Percentiles rank a stretch among this genome's conserved stretches.
These are phyloP conservation scores for Gossypium mustelinum DNA, from an alignment of 345 rosid genomes.

Conservation along the genomic window DNA sequence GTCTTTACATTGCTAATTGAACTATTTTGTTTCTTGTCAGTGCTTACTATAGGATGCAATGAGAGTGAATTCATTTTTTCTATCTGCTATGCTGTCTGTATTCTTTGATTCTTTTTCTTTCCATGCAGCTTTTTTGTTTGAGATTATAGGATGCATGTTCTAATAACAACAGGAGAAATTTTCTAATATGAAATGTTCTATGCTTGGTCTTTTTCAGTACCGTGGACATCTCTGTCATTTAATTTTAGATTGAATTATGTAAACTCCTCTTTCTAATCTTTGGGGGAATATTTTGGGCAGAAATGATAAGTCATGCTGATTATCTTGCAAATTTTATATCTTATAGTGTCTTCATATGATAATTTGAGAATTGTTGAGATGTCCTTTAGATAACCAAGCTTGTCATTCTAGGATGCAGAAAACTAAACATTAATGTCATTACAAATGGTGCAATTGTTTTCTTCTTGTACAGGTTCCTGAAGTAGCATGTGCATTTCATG, in stretches of 20 bases:
- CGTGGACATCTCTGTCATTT: background rate
- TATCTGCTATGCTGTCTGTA: background rate
- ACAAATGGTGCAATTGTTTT: background rate
- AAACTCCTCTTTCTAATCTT: background rate
- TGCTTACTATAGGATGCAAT: background rate
- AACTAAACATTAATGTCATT: slow-evolving; percentile 3
- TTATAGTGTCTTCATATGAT: background rate
- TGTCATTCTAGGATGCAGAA: background rate
- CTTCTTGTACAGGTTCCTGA: background rate
- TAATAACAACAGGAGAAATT: background rate
- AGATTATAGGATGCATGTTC: background rate
- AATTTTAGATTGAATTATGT: background rate
- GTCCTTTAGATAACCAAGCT: background rate
- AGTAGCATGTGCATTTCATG: background rate
- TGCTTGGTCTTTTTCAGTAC: background rate
- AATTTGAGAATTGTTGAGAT: background rate
- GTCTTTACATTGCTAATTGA: slow-evolving; percentile 1
- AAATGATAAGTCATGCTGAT: background rate
- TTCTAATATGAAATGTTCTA: background rate
- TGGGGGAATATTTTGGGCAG: background rate
- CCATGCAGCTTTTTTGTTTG: background rate
- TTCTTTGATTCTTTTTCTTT: background rate
- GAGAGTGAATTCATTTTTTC: background rate
- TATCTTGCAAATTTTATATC: background rate
- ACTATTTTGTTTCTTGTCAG: background rate